These are phyloP conservation scores for Aquilaria sinensis DNA, from an alignment of 345 rosid species.

Conservation along the genomic window DNA sequence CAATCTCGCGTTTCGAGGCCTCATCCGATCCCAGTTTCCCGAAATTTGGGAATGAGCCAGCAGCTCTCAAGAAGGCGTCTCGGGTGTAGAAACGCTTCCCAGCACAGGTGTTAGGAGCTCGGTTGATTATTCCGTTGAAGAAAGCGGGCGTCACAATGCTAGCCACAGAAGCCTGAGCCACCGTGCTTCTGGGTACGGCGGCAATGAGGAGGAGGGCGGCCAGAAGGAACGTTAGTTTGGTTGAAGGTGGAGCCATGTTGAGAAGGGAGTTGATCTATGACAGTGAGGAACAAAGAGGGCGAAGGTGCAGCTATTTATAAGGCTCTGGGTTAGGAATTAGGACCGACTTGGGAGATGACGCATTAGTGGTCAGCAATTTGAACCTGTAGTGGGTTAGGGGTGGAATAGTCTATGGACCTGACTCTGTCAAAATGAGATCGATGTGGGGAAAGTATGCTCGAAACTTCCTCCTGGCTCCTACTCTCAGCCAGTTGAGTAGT, in stretches of 20 bases:
- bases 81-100: slow-evolving; percentile 62
- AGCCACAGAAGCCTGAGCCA: slow-evolving; percentile 26
- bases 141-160: slow-evolving; percentile 37
- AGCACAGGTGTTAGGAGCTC: slow-evolving; percentile 38
- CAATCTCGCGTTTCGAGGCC: slow-evolving; percentile 64
- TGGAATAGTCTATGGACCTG: background rate
- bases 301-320: background rate
- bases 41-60: slow-evolving; percentile 35
- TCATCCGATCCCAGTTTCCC: slow-evolving; percentile 45
- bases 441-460: background rate
- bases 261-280: no score
- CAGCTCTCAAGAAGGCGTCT: slow-evolving; percentile 49
- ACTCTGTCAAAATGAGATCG: background rate
- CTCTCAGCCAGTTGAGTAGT: no score
- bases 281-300: background rate
- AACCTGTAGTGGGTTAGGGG: background rate
- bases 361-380: background rate
- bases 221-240: slow-evolving; percentile 21
- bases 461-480: background rate
- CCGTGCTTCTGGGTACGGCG: background rate
- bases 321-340: background rate
- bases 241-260: no score
- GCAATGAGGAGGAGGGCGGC: slow-evolving; percentile 47
- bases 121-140: slow-evolving; percentile 47
- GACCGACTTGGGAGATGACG: background rate